phyloP scores from a whole-genome alignment of 495 filamentous ascomycete species.

The Geopyxis carbonaria region DNA sequence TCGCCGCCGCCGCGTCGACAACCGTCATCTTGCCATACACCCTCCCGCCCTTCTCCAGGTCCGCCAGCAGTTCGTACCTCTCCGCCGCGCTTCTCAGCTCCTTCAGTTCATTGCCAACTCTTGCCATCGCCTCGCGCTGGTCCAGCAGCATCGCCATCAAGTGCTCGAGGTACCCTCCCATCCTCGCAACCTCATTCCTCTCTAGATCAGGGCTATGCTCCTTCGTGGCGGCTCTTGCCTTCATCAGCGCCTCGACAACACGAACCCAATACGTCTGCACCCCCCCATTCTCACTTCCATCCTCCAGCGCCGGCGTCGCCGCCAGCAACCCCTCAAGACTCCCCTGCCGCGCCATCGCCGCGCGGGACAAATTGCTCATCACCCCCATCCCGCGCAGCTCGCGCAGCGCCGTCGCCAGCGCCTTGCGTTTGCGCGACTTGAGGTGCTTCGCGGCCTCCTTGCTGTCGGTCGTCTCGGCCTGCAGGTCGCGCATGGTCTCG shows the following conservation, averaged over 20 bases:
- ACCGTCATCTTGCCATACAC: too few species aligned
- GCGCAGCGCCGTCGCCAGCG: constrained; percentile 75
- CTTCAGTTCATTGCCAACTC: constrained; percentile 26
- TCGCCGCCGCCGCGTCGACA: too few species aligned
- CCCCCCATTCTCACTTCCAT: constrained; percentile 12
- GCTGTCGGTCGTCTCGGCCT: constrained; percentile 76
- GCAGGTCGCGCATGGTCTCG: constrained; percentile 49
- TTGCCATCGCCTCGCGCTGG: constrained; percentile 44
- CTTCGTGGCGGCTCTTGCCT: constrained; percentile 43
- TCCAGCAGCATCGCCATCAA: constrained; percentile 48
- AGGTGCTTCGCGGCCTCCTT: constrained; percentile 66
- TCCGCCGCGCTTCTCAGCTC: constrained; percentile 8
- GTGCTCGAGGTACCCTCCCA: constrained; percentile 67
- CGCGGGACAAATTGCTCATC: constrained; percentile 54
- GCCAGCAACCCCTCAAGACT: constrained; percentile 52
- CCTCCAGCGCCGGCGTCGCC: constrained; percentile 8
- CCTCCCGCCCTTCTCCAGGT: too few species aligned
- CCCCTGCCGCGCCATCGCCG: constrained; percentile 51
- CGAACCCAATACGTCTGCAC: constrained; percentile 65
- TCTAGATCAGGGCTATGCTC: constrained; percentile 75
- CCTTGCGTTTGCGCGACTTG: constrained; percentile 74
- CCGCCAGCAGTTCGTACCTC: too few species aligned
- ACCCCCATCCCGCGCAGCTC: constrained; percentile 75
- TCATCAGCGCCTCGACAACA: constrained; percentile 50
- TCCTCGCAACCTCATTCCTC: constrained; percentile 54